Evolutionary conservation across 23 red algal species (phyloP), one percentile per base, ranked within the genome.

Genomic region (Gracilaria vermiculophylla): DNA sequence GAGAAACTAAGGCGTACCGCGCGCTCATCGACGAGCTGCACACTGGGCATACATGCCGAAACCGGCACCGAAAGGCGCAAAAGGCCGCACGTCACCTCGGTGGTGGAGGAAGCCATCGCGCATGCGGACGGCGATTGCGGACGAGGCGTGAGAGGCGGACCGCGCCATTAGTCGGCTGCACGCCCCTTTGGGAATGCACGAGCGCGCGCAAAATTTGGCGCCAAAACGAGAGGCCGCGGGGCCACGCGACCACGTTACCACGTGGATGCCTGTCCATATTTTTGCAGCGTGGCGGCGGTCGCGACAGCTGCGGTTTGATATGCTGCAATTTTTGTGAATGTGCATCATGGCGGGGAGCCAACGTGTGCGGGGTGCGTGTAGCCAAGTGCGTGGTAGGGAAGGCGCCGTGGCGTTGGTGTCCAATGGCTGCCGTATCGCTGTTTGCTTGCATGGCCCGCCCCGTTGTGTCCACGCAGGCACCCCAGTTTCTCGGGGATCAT

Each of bases 1-100:
- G 78, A 61, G 78, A 82, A 82, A 55, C 48, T 61, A 19, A 82
- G 39, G 10, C 54, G 29, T 7, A 82, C 78, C 24, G 78, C 51
- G 28, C 40, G 40, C 54, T 51, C 50, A 33, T 60, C 40, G 55
- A 64, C 48, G 17, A 64, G 54, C 39, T 64, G 51, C 48, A 82
- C 48, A 14, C 23, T 64, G 31, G 78, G 78, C 39, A 82, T 82
- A 20, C 54, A 62, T 3, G 78, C 78, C 27, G 54, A 64, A 55
- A 57, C 14, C 2, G 77, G 78, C 48, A 82, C 54, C 16, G 54
- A 64, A 39, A 82, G 78, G 56, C 78, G 78, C 0, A 82, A 35
- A 3, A 31, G 78, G 19, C 78, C 78, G 78, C 54, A 64, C 24
- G 78, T 82, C 7, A 82, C 14, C 10, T 64, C 42, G 41, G 78